Base-by-base conservation (phyloP, 2,329 filamentous ascomycete species). In the Coniella lustricola region DNA sequence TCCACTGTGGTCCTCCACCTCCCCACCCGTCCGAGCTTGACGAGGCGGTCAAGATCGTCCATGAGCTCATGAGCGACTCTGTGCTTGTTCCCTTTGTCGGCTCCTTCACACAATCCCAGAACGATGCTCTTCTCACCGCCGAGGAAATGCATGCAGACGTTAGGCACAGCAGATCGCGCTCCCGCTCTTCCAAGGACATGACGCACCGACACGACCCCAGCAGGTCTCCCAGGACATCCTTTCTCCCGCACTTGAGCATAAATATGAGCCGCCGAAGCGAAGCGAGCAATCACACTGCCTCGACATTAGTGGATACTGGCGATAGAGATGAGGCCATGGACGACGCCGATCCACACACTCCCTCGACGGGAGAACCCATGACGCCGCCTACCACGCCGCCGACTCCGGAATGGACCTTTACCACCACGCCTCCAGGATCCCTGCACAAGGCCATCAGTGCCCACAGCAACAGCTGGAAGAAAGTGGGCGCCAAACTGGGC, bases 51-150 rank as follows among this genome's bases (percentile, higher is more conserved):
- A 78, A 79, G 53, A 94, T 95, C 53, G 87, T 96, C 35, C 90
- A 91, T 64, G 93, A 97, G 58, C 73, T 98, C 48, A 97, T 98
- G 90, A 94, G 95, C 59, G 93, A 97, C 64, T 96, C 90, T 3
- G 87, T 97, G 0, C 74, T 97, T 44, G 83, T 95, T 1, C 90
- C 91, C 0, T 98, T 97, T 62, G 75, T 97, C 46, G 91, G 95
- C 54, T 78, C 76, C 0, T 67, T 77, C n/a, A 59, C 68, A 4
- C 40, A 39, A 13, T 61, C 69, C 2, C 56, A 57, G 44, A 66
- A 64, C 46, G 58, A 65, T 1, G 67, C 25, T 29, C 25, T 71
- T 12, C 57, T 59, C 14, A 55, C 59, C 9, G 49, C 56, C 14
- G 67, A 72, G 21, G 68, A 70, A 7, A 64, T 68, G n/a, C 32